A percentile compares a stretch with the other conserved stretches of the same genome.
Conservation (phyloP, 345 rosid species). For the Streptanthus diversifolius region DNA sequence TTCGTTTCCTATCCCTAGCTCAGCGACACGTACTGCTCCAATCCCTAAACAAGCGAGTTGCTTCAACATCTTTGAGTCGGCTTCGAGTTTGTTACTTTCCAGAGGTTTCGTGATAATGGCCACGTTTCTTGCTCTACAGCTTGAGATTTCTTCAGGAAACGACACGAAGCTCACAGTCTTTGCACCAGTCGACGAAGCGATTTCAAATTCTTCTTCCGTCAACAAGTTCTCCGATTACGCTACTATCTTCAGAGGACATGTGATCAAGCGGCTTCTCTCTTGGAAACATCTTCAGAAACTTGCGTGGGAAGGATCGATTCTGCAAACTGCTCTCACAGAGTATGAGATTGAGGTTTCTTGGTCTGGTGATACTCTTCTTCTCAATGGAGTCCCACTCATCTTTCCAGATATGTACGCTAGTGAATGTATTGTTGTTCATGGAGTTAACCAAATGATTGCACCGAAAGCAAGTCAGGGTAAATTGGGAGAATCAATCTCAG, state of each 20-base stretch:
- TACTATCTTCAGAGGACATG: conserved; percentile 35
- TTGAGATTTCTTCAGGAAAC: conserved; percentile 17
- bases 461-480: conserved; percentile 3
- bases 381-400: conserved; percentile 44
- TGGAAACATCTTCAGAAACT: conserved; percentile 38
- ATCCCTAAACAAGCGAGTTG: background rate
- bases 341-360: conserved; percentile 36
- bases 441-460: conserved; percentile 36
- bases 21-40: conserved; percentile 3
- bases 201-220: conserved; percentile 4
- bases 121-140: conserved; percentile 44
- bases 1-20: conserved; percentile 13
- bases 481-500: conserved; percentile 39
- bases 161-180: conserved; percentile 42
- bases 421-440: conserved; percentile 44
- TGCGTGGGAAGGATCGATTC: conserved; percentile 19
- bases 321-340: conserved; percentile 33
- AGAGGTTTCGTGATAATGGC: conserved; percentile 42
- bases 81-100: conserved; percentile 34
- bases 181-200: conserved; percentile 42
- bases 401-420: conserved; percentile 39
- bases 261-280: conserved; percentile 31
- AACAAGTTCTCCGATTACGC: conserved; percentile 32
- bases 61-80: conserved; percentile 33
- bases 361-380: conserved; percentile 39